These are phyloP conservation scores for Cyberlindnera maclurae DNA, from an alignment of 805 yeast species.

Conservation along the genomic window DNA sequence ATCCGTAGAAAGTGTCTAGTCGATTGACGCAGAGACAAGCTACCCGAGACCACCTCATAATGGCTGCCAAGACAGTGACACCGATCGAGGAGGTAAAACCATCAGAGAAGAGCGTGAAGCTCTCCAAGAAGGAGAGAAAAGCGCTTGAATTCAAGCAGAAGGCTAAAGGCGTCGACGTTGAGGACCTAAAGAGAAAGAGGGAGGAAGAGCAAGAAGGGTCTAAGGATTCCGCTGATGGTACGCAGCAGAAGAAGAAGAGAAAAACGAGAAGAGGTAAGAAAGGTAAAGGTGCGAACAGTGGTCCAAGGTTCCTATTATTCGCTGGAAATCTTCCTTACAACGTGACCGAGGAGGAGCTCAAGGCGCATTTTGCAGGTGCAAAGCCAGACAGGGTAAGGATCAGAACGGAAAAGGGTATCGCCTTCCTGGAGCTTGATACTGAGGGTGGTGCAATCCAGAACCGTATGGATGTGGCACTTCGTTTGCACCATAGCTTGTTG, in stretches of 20 bases:
- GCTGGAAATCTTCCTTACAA: conserved; percentile 87
- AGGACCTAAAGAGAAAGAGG: conserved; percentile 21
- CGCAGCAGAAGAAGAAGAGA: conserved; percentile 46
- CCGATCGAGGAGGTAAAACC: background rate
- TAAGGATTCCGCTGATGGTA: conserved; percentile 21
- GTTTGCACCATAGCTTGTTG: conserved; percentile 71
- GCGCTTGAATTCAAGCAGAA: conserved; percentile 50
- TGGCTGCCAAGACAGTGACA: background rate
- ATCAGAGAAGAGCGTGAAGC: conserved; percentile 19
- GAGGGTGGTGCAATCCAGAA: conserved; percentile 53
- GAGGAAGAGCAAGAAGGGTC: conserved; percentile 7
- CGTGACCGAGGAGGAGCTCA: conserved; percentile 52
- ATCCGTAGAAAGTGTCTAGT: too few relatives aligned
- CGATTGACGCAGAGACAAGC: too few relatives aligned
- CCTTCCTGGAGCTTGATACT: conserved; percentile 77
- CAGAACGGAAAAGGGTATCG: conserved; percentile 83
- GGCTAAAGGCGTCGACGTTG: conserved; percentile 17
- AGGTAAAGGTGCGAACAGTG: conserved; percentile 44
- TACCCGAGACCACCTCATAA: too few relatives aligned
- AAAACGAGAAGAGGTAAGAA: conserved; percentile 76
- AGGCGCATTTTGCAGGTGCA: conserved; percentile 64
- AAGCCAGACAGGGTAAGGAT: conserved; percentile 73
- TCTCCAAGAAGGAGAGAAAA: conserved; percentile 61
- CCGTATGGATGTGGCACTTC: conserved; percentile 77
- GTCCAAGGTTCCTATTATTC: conserved; percentile 72